Base-by-base conservation (phyloP, 2,329 filamentous ascomycete species). In the Xylariaceae sp. region DNA sequence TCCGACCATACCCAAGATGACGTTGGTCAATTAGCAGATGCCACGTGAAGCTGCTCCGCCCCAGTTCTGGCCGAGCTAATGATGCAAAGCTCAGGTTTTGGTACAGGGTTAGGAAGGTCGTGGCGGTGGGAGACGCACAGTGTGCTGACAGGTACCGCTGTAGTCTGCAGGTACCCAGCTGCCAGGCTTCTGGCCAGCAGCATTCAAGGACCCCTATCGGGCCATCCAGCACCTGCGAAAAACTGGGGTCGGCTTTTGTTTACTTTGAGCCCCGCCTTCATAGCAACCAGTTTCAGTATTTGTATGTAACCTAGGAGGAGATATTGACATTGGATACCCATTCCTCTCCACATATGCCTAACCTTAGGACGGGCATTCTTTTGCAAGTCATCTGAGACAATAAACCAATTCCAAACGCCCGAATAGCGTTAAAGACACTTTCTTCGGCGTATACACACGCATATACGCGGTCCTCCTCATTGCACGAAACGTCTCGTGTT, bases 211-310 rank as follows among this genome's bases (percentile, higher is more conserved):
- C 21, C 21, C 21, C n/a, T n/a, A 24, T 24, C 7, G 11, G 7
- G 7, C 31, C 9, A 19, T 14, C n/a, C 31, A 24, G 34, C 19
- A 36, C 34, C 24, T 31, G 26, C 5, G 9, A 24, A 24, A 24
- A 11, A 7, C 21, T 11, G 21, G 26, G 26, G 26, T 37, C 36
- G 31, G 34, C 15, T 42, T 54, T 57, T 57, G 54, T 57, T 57
- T 57, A 57, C 54, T 56, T 41, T 38, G 24, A 29, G 41, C 54
- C 53, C 53, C 53, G 51, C 54, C n/a, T n/a, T n/a, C n/a, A 51
- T 51, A 47, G 51, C 52, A 54, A 52, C 52, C 41, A 26, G 23
- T 7, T n/a, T n/a, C n/a, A n/a, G n/a, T n/a, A n/a, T n/a, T n/a
- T n/a, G n/a, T n/a, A n/a, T n/a, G n/a, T n/a, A n/a, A n/a, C n/a